Evolutionary conservation across 495 filamentous ascomycete species (phyloP).

Genomic region (Tetracladium marchalianum): DNA sequence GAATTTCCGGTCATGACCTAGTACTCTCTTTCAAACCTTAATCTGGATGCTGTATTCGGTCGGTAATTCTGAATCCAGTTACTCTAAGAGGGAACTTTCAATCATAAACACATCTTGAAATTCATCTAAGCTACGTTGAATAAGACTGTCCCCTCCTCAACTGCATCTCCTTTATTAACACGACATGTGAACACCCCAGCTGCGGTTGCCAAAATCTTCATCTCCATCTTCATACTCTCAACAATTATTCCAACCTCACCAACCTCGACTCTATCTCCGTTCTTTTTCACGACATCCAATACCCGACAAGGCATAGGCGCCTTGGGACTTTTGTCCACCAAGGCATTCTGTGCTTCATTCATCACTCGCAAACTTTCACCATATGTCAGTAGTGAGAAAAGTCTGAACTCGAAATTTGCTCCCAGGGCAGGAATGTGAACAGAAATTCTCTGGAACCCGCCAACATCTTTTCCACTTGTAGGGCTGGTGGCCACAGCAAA

Average conservation of each 20-base stretch:
- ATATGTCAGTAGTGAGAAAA: no score
- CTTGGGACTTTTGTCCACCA: neutral
- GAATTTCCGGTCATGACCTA: neutral
- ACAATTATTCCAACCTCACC: neutral
- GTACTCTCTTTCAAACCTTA: neutral
- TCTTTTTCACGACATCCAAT: neutral
- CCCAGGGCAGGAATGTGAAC: no score
- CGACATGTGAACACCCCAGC: constrained; percentile 18
- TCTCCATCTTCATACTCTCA: constrained; percentile 8
- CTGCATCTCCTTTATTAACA: constrained; percentile 20
- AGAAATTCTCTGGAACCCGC: no score
- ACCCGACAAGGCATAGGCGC: constrained; percentile 6
- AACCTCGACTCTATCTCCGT: neutral
- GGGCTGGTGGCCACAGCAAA: no score
- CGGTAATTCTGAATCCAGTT: no score
- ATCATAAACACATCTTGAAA: neutral
- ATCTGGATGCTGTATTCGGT: no score
- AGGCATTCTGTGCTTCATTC: no score
- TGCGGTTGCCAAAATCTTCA: constrained; percentile 5
- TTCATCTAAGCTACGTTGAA: constrained; percentile 3
- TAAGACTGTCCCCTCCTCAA: constrained; percentile 23
- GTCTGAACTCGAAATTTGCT: no score
- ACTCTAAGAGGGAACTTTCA: no score
- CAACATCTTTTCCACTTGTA: no score
- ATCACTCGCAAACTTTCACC: no score